phyloP scores from a whole-genome alignment of 192 early-diverging fungal species.

The Neocallimastix lanati region DNA sequence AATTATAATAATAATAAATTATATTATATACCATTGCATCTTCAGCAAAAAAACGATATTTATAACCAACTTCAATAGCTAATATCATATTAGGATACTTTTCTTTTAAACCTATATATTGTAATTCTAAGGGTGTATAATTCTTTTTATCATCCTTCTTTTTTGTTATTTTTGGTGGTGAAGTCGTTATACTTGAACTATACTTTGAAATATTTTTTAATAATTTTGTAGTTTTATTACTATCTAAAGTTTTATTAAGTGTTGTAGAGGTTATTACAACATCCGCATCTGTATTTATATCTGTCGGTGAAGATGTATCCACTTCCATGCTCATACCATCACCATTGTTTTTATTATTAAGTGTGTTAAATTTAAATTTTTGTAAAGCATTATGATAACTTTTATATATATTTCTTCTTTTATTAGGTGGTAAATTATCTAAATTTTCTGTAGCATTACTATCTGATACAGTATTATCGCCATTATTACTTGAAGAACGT shows the following conservation, averaged over 20 bases:
- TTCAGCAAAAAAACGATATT: constrained; percentile 76
- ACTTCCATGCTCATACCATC: background rate
- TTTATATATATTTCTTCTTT: background rate
- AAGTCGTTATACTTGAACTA: background rate
- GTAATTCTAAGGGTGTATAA: constrained; percentile 69
- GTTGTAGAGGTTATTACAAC: too few relatives aligned
- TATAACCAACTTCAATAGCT: constrained; percentile 86
- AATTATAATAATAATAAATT: too few relatives aligned
- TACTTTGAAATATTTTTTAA: background rate
- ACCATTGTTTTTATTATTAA: background rate
- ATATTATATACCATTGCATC: constrained; percentile 45
- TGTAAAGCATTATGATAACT: background rate
- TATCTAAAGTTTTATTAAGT: too few relatives aligned
- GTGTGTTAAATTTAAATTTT: background rate
- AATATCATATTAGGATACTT: constrained; percentile 53
- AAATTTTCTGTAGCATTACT: background rate
- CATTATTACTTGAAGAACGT: too few relatives aligned
- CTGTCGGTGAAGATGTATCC: background rate
- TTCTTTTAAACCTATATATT: constrained; percentile 56
- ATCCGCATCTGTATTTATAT: background rate
- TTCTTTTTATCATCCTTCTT: constrained; percentile 11
- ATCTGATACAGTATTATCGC: background rate
- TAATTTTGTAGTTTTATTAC: too few relatives aligned
- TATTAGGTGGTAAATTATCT: background rate
- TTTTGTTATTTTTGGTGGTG: background rate